A percentile compares a stretch with the other conserved stretches of the same genome.
Conservation (phyloP, 306 rosid species). For the Castanospermum australe region DNA sequence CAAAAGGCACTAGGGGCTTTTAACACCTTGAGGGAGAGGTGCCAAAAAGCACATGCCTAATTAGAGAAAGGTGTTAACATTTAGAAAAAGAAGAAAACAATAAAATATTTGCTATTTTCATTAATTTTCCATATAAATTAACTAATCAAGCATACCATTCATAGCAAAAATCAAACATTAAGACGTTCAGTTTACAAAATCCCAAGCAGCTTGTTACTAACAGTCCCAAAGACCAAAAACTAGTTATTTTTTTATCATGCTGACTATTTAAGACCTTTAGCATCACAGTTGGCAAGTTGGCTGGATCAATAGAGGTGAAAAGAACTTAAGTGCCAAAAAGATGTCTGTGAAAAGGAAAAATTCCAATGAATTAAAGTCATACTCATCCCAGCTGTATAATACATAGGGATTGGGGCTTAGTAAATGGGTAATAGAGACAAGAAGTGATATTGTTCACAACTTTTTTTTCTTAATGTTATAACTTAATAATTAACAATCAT, state of each 20-base stretch:
- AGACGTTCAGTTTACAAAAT: not conserved
- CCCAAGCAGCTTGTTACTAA: too few species aligned
- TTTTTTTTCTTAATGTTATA: not conserved
- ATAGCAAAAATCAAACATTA: not conserved
- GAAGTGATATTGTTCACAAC: constrained; percentile 5
- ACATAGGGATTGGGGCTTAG: not conserved
- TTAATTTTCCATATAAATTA: not conserved
- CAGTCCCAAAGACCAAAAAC: too few species aligned
- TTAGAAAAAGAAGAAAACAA: not conserved
- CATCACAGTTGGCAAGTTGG: too few species aligned
- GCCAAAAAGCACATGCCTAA: not conserved
- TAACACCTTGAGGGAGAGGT: too few species aligned
- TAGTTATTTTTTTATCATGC: too few species aligned
- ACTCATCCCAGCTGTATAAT: not conserved
- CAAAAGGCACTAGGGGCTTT: not conserved
- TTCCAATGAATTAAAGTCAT: too few species aligned
- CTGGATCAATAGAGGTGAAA: too few species aligned
- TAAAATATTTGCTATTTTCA: not conserved
- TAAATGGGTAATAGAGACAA: not conserved
- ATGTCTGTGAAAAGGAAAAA: too few species aligned
- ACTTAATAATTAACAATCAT: constrained; percentile 4
- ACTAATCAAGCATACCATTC: not conserved
- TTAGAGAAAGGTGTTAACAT: too few species aligned
- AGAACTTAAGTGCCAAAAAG: too few species aligned
- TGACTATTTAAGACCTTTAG: too few species aligned